Evolutionary conservation across 768 basidiomycete genomes (phyloP).

Genomic region (Leccinum broughii): DNA sequence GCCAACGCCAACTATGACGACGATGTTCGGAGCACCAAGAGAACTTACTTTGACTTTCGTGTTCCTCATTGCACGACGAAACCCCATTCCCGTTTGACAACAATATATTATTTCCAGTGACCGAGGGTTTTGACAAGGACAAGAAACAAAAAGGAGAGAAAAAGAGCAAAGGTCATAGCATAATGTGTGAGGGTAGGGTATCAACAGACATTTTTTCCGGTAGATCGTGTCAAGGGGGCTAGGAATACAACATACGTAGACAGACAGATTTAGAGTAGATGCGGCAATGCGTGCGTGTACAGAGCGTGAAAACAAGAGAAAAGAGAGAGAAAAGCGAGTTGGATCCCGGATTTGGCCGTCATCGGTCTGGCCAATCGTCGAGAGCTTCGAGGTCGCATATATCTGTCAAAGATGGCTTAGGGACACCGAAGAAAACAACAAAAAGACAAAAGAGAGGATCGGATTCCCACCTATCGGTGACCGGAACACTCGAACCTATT

Average conservation of each 20-base stretch:
- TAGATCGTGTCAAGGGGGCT: conserved; percentile 7
- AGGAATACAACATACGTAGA: conserved; percentile 20
- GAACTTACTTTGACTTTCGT: not conserved
- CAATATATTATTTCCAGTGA: conserved; percentile 8
- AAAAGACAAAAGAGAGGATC: not conserved
- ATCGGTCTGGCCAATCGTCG: conserved; percentile 23
- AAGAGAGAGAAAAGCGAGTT: not conserved
- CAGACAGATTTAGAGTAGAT: conserved; percentile 23
- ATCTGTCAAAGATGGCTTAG: conserved; percentile 22
- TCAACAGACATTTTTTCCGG: conserved; percentile 5
- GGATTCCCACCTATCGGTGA: conserved; percentile 33
- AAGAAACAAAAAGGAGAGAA: not conserved
- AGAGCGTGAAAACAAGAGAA: conserved; percentile 3
- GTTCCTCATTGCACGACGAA: not conserved
- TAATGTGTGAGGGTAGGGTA: conserved; percentile 7
- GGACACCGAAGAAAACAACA: not conserved
- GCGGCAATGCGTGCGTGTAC: conserved; percentile 14
- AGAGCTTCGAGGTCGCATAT: conserved; percentile 30
- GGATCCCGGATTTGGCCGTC: conserved; percentile 4
- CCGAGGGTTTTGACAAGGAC: conserved; percentile 2
- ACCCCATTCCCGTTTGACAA: conserved; percentile 1
- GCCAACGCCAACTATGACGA: too few relatives aligned
- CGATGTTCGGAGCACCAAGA: not conserved
- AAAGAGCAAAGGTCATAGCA: conserved; percentile 5
- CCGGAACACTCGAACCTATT: conserved; percentile 31